Evolutionary conservation across 371 early-diverging fungal species (phyloP).

Genomic region (Mortierella sp.): DNA sequence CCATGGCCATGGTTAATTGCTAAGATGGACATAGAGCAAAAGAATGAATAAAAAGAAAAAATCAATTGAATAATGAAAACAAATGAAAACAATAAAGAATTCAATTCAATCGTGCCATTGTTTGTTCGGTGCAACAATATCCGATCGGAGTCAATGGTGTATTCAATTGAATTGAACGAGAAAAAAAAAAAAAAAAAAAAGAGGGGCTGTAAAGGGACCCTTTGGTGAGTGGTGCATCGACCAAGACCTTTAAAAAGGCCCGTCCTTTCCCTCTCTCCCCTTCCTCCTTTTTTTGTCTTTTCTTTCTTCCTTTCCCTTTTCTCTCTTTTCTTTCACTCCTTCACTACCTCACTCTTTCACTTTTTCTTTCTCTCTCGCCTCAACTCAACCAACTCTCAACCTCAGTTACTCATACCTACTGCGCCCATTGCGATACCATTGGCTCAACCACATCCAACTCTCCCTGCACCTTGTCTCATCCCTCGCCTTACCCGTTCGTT

Average conservation of each 20-base stretch:
- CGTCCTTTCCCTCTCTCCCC: neutral
- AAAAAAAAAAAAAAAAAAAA: neutral
- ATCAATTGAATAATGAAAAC: neutral
- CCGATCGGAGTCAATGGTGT: neutral
- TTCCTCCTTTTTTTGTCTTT: too few species aligned
- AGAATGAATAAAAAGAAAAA: neutral
- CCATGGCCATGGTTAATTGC: neutral
- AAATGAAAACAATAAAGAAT: too few species aligned
- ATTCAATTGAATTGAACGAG: neutral
- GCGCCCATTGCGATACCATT: neutral
- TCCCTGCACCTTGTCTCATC: neutral
- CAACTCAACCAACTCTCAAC: neutral
- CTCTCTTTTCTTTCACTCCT: neutral
- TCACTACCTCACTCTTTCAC: neutral
- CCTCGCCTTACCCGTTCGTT: neutral
- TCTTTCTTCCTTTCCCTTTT: too few species aligned
- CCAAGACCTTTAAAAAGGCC: constrained; percentile 4
- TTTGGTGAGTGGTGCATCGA: neutral
- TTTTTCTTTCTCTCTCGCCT: neutral
- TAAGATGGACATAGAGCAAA: neutral
- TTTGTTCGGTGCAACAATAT: neutral
- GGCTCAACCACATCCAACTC: neutral
- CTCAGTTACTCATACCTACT: neutral
- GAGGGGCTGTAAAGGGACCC: neutral
- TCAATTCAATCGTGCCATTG: neutral